A percentile compares a stretch with the other conserved stretches of the same genome.
These are phyloP conservation scores for Colletotrichum sp. DNA, from an alignment of 2,329 filamentous ascomycete genomes.

Conservation along the genomic window DNA sequence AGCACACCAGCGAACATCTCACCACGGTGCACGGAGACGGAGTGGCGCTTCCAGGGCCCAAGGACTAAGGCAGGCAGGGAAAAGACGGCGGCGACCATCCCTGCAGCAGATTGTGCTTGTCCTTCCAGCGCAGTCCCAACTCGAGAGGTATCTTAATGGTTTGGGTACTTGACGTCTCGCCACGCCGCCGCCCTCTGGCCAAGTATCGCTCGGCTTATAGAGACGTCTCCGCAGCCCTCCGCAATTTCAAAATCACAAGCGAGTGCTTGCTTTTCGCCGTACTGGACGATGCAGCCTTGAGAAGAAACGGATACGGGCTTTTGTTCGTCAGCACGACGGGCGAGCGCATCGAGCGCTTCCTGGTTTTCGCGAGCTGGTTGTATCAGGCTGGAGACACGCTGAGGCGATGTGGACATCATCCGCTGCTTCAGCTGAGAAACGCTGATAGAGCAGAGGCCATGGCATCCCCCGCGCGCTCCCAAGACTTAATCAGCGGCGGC, in stretches of 20 bases:
- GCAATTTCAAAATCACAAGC: constrained; percentile 2
- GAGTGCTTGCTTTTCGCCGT: neutral
- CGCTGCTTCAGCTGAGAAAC: neutral
- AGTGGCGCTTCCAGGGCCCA: neutral
- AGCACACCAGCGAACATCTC: neutral
- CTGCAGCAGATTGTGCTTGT: neutral
- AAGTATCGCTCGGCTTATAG: neutral
- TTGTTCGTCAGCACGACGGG: neutral
- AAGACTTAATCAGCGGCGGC: neutral
- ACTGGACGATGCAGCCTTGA: neutral
- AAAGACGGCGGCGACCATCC: neutral
- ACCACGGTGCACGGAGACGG: neutral
- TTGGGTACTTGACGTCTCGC: neutral
- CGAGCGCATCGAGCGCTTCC: neutral
- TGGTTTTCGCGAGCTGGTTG: neutral
- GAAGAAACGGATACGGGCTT: neutral
- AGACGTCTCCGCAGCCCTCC: neutral
- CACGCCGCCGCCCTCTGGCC: neutral
- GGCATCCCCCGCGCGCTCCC: neutral
- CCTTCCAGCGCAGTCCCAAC: neutral
- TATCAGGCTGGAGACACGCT: neutral
- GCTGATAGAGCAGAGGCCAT: neutral
- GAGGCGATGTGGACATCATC: neutral
- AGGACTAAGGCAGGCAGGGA: neutral
- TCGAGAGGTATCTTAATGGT: neutral